Evolutionary conservation across 352 stramenopile species (phyloP).

Genomic region (Blastocystis sp.): DNA sequence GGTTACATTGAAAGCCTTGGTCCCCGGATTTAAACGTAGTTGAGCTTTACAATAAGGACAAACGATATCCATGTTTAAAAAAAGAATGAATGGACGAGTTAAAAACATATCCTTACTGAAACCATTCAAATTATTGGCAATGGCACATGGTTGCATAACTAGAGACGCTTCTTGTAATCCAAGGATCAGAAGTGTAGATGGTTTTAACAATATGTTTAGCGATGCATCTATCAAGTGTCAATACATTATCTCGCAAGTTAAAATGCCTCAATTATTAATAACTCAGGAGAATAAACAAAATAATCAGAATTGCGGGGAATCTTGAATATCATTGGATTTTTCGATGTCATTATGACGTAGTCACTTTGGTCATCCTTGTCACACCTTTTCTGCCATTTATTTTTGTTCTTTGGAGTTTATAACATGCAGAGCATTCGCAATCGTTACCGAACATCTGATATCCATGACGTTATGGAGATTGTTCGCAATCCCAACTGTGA

Average conservation of each 20-base stretch:
- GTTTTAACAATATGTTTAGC: background rate
- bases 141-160: background rate
- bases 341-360: conserved; percentile 18
- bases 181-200: background rate
- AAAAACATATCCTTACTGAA: too few relatives aligned
- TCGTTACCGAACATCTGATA: conserved; percentile 22
- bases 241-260: background rate
- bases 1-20: too few relatives aligned
- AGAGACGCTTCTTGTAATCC: background rate
- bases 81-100: background rate
- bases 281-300: too few relatives aligned
- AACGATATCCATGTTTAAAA: background rate
- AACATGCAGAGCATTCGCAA: background rate
- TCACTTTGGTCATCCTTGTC: background rate
- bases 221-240: too few relatives aligned
- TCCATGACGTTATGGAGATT: conserved; percentile 60
- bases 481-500: background rate
- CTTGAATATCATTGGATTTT: background rate
- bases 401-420: background rate
- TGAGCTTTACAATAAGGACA: background rate
- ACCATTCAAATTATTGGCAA: background rate
- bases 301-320: background rate
- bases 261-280: background rate
- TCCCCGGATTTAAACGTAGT: background rate
- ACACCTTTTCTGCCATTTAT: background rate